Evolutionary conservation across 805 yeast species (phyloP).

Genomic region (Cyberlindnera mrakii): DNA sequence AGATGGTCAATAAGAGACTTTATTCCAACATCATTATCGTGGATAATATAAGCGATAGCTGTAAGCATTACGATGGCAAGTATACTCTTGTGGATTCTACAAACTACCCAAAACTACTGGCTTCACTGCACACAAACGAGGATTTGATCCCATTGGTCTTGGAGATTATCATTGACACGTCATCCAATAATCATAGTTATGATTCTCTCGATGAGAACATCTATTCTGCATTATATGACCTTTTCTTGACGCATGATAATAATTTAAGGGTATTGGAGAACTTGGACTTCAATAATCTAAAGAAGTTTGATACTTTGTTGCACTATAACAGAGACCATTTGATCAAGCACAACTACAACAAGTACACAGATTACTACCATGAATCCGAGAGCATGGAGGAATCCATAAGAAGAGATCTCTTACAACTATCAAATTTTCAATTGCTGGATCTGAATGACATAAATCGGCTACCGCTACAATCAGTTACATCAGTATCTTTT

Average conservation of each 20-base stretch:
- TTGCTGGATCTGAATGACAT: constrained; percentile 18
- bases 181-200: constrained; percentile 18
- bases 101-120: constrained; percentile 23
- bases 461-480: constrained; percentile 20
- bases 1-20: constrained; percentile 21
- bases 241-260: constrained; percentile 22
- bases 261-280: constrained; percentile 20
- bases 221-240: constrained; percentile 21
- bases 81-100: constrained; percentile 19
- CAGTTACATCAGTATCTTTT: constrained; percentile 15
- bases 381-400: constrained; percentile 11
- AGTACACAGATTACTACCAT: constrained; percentile 19
- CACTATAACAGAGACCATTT: constrained; percentile 21
- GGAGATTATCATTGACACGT: constrained; percentile 24
- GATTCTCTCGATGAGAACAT: constrained; percentile 19
- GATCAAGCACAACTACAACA: constrained; percentile 21
- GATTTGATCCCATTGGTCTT: constrained; percentile 16
- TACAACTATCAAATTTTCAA: constrained; percentile 20
- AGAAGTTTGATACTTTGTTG: constrained; percentile 21
- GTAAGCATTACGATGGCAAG: constrained; percentile 18
- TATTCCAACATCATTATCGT: constrained; percentile 22
- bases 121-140: constrained; percentile 23
- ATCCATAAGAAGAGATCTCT: constrained; percentile 14
- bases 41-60: constrained; percentile 18
- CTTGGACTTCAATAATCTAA: constrained; percentile 21